Percentiles rank a stretch among this genome's conserved stretches.
These are phyloP conservation scores for Magnaporthiopsis rhizophila DNA, from an alignment of 2,329 filamentous ascomycete genomes.

Conservation along the genomic window DNA sequence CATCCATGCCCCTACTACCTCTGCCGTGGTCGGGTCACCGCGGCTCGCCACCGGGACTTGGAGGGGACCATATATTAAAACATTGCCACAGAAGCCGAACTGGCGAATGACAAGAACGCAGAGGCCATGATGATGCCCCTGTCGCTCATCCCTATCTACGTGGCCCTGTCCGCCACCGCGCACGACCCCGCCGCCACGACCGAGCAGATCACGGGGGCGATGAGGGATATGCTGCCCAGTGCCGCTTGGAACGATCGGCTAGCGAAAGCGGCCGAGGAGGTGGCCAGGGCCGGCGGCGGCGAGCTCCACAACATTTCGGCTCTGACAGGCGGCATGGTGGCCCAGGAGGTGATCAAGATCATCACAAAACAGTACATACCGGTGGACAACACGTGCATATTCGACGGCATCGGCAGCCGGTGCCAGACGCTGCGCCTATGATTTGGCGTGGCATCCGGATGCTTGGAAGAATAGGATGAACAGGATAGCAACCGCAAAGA, in stretches of 20 bases:
- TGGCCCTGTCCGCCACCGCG: conserved; percentile 52
- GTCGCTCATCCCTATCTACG: conserved; percentile 61
- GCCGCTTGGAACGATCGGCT: conserved; percentile 36
- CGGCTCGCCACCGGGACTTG: too few relatives aligned
- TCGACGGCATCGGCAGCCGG: conserved; percentile 58
- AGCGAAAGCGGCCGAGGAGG: conserved; percentile 51
- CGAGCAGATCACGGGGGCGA: conserved; percentile 44
- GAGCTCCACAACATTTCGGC: conserved; percentile 92
- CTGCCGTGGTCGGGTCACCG: too few relatives aligned
- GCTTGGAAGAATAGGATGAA: neutral
- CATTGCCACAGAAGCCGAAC: conserved; percentile 39
- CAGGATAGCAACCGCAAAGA: neutral
- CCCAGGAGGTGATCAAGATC: conserved; percentile 95
- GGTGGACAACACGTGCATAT: conserved; percentile 63
- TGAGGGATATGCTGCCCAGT: conserved; percentile 33
- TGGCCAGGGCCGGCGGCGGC: conserved; percentile 68
- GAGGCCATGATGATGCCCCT: conserved; percentile 38
- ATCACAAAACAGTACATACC: conserved; percentile 67
- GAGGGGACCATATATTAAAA: conserved; percentile 15
- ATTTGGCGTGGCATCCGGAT: conserved; percentile 13
- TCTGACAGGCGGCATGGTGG: conserved; percentile 80
- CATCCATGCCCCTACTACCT: neutral
- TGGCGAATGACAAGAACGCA: conserved; percentile 45
- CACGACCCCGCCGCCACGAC: conserved; percentile 35
- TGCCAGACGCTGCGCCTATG: conserved; percentile 50